Percentiles rank a stretch among this genome's conserved stretches.
Conservation (phyloP, 805 yeast genomes). For the Kluyveromyces wickerhamii region DNA sequence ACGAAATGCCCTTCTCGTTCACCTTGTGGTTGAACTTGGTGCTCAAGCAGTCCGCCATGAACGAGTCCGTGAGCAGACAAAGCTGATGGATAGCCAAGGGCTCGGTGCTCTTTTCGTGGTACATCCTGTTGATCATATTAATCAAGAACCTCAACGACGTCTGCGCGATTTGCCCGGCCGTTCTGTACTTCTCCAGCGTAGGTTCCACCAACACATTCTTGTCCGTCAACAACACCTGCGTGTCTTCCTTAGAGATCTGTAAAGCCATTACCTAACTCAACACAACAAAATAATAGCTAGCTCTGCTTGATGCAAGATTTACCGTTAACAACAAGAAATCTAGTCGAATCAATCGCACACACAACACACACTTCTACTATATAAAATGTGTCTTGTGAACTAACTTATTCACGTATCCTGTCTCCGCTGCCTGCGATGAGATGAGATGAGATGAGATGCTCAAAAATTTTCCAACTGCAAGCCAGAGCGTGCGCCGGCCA, state of each 20-base stretch:
- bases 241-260: slow-evolving; percentile 68
- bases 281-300: neutral
- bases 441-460: too few relatives aligned
- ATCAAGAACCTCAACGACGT: slow-evolving; percentile 64
- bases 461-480: slow-evolving; percentile 3
- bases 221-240: slow-evolving; percentile 60
- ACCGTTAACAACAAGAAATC: too few relatives aligned
- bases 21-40: slow-evolving; percentile 54
- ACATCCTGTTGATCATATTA: slow-evolving; percentile 61
- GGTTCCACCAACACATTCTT: slow-evolving; percentile 57
- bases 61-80: slow-evolving; percentile 76
- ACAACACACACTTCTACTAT: too few relatives aligned
- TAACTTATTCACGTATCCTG: too few relatives aligned
- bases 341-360: too few relatives aligned
- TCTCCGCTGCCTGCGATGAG: too few relatives aligned
- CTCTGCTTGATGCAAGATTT: too few relatives aligned
- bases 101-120: slow-evolving; percentile 41
- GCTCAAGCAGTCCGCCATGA: slow-evolving; percentile 50
- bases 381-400: too few relatives aligned
- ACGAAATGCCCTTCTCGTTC: slow-evolving; percentile 85
- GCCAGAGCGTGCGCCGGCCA: too few relatives aligned
- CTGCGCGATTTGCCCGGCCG: slow-evolving; percentile 85
- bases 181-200: slow-evolving; percentile 73
- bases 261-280: too few relatives aligned
- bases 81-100: slow-evolving; percentile 54